Base-by-base conservation (phyloP, 306 rosid genomes). In the Castanea sativa region DNA sequence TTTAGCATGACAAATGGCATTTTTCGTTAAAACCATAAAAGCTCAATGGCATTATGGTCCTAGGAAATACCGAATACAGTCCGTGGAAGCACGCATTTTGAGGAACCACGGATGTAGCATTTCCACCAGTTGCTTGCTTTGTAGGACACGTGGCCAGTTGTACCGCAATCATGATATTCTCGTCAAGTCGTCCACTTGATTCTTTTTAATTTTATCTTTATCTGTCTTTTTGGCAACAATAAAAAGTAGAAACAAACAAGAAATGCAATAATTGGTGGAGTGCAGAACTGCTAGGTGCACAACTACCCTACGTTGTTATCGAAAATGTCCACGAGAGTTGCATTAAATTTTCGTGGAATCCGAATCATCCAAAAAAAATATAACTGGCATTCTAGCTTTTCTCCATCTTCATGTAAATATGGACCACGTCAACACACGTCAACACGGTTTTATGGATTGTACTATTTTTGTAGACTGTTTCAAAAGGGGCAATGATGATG, bases 81-180 rank as follows among this genome's bases (percentile, higher is more conserved):
- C 58, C 2, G 51, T 75, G 82, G 83, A 76, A 78, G 76, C 75
- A 81, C 83, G 68, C 85, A 75, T 43, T 75, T 65, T 12, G 60
- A 21, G 74, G 73, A 45, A 15, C 56, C 76, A 73, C 83, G 81
- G 73, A 83, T 75, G 67, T 83, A 56, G 59, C 79, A 55, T 60
- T 76, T 74, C 83, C 64, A 20, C 59, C 79, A 51, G 80, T 74
- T 75, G 74, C 65, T 72, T 76, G 79, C 73, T 38, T 38, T 38
- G 0, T 2, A 21, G 27, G 75, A 84, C 86, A 85, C 84, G 89
- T 84, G 87, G 85, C 81, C 80, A 76, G 85, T 83, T 78, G 86
- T 74, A 5, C 73, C 27, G 77, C 84, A 76, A 75, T 83, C 84
- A 75, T 84, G 70, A 56, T 63, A 64, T 81, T 85, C 69, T 69